Evolutionary conservation across 2,329 filamentous ascomycete genomes (phyloP), one percentile per base, ranked within the genome.

Genomic region (Colletotrichum neosansevieriae): DNA sequence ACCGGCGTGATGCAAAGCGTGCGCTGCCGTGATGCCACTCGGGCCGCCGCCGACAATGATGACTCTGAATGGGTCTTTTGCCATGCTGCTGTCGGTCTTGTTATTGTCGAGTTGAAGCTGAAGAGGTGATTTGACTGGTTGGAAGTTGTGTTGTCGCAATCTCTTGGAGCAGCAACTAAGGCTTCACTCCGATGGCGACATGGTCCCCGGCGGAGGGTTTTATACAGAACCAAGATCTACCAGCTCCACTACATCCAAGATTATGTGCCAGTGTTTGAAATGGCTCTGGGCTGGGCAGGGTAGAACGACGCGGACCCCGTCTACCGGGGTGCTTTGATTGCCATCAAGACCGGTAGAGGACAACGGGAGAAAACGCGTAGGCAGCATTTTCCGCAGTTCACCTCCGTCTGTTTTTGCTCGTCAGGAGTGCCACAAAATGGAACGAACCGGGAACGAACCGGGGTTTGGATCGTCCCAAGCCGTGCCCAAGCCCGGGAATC

Each of bases 11-110:
- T 63, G n/a, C 3, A 79, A 73, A 36, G 73, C 71, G 50, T 78
- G 76, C 1, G 76, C 76, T 5, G 76, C 72, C 6, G 71, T 72
- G 2, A 79, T 57, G 1, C 77, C 77, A 6, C 70, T 69, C 9
- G 75, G 74, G 15, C 77, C 77, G 17, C 73, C 74, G 47, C 77
- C 77, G 29, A 79, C 60, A 40, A 79, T 72, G 56, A 79, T 75
- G 11, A 74, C 74, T 44, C 70, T 74, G 71, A 76, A 75, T 4
- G 65, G 61, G 2, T 58, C 21, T 34, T 19, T 54, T 45, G 77
- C 72, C 79, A 80, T 80, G 61, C 40, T 71, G 17, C 49, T 21
- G 1, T 34, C 40, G 49, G 6, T n/a, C n/a, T n/a, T 67, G 29
- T 24, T 34, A 24, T 15, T 12, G 12, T 32, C n/a, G 32, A n/a